Conservation (phyloP, 2,329 filamentous ascomycete species). For the Periconia digitata region DNA sequence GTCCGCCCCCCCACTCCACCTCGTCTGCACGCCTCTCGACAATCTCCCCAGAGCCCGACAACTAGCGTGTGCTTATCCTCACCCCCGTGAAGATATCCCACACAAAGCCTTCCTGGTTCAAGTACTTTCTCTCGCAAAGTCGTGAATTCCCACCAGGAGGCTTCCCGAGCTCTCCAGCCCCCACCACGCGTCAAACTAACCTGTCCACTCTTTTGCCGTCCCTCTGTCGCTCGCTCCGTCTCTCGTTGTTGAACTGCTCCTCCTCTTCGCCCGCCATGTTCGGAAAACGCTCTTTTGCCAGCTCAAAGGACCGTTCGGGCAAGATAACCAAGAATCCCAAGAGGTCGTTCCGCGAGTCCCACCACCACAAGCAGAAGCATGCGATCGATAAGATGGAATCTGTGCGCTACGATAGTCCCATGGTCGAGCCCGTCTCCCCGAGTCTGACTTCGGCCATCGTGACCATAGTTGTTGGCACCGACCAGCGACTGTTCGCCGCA, state of each 20-base stretch:
- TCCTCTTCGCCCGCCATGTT: conserved; percentile 69
- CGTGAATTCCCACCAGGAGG: conserved; percentile 40
- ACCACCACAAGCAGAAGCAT: conserved; percentile 79
- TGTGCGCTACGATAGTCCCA: conserved; percentile 59
- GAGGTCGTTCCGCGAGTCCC: conserved; percentile 75
- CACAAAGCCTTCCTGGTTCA: conserved; percentile 41
- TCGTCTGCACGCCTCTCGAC: conserved; percentile 42
- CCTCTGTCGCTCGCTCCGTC: conserved; percentile 48
- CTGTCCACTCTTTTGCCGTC: conserved; percentile 52
- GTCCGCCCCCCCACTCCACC: conserved; percentile 30
- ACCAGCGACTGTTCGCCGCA: conserved; percentile 89
- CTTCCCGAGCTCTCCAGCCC: conserved; percentile 59
- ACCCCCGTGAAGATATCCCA: conserved; percentile 36
- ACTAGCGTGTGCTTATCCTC: conserved; percentile 40
- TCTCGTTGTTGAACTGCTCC: conserved; percentile 48
- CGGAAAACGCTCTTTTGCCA: conserved; percentile 77
- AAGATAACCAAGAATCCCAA: conserved; percentile 79
- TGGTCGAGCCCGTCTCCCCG: conserved; percentile 52
- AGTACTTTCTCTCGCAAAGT: conserved; percentile 39
- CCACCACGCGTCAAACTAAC: conserved; percentile 55
- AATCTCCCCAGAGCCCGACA: conserved; percentile 43
- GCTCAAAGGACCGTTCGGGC: conserved; percentile 79
- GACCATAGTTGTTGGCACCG: conserved; percentile 79
- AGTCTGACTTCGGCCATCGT: conserved; percentile 72
- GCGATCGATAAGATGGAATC: conserved; percentile 73